Evolutionary conservation across 176 grass and related monocot species (phyloP).

Genomic region (Oryza glaberrima): DNA sequence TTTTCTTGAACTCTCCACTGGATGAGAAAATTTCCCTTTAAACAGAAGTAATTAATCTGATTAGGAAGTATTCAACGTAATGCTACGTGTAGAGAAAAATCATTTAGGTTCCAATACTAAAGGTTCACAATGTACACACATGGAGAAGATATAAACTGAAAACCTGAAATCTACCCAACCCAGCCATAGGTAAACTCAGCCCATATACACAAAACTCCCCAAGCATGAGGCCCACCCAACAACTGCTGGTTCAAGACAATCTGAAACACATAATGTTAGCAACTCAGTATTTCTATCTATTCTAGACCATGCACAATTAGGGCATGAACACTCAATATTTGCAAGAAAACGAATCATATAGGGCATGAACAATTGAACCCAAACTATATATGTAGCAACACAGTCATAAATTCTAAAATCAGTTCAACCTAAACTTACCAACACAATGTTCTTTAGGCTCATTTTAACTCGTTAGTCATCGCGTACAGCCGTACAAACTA

Average conservation of each 20-base stretch:
- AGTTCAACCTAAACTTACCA: background rate
- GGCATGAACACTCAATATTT: background rate
- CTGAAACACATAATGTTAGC: background rate
- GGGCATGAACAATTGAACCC: background rate
- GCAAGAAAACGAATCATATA: background rate
- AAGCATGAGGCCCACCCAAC: background rate
- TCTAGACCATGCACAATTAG: background rate
- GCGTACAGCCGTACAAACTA: background rate
- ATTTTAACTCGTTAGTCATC: background rate
- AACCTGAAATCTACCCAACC: background rate
- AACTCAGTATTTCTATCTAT: background rate
- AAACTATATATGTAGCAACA: background rate
- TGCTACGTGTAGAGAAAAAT: slow-evolving; percentile 4
- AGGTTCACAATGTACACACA: slow-evolving; percentile 9
- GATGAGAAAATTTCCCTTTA: slow-evolving; percentile 55
- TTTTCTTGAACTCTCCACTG: slow-evolving; percentile 53
- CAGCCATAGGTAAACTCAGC: background rate
- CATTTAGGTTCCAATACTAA: background rate
- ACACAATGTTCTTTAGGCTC: background rate
- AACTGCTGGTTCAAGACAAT: slow-evolving; percentile 8
- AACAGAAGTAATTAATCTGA: slow-evolving; percentile 42
- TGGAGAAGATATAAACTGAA: background rate
- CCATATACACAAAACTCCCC: background rate
- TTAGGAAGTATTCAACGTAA: slow-evolving; percentile 20
- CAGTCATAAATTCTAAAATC: background rate